phyloP scores from a whole-genome alignment of 805 yeast genomes.

The Dipodascus geniculatus region DNA sequence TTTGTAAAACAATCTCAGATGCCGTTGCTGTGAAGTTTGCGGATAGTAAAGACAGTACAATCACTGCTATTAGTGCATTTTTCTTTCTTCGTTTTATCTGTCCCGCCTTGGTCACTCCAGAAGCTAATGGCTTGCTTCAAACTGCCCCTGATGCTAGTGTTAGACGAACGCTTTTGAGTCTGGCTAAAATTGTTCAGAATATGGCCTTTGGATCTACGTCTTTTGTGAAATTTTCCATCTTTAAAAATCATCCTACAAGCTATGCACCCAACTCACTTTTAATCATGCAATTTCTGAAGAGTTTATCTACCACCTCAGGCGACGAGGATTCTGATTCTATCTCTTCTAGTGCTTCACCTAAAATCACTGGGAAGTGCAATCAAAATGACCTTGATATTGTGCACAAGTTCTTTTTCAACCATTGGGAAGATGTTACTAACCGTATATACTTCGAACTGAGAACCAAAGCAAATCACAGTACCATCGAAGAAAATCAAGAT shows the following conservation, averaged over 20 bases:
- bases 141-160: slow-evolving; percentile 10
- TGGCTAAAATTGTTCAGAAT: slow-evolving; percentile 21
- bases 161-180: slow-evolving; percentile 15
- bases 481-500: not conserved
- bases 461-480: slow-evolving; percentile 8
- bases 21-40: slow-evolving; percentile 49
- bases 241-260: slow-evolving; percentile 32
- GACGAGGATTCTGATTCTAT: not conserved
- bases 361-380: not conserved
- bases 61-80: slow-evolving; percentile 72
- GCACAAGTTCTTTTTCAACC: slow-evolving; percentile 39
- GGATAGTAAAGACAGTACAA: slow-evolving; percentile 48
- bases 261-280: slow-evolving; percentile 26
- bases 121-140: slow-evolving; percentile 28
- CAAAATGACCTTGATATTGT: slow-evolving; percentile 25
- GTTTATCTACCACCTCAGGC: not conserved
- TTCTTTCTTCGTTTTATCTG: slow-evolving; percentile 62
- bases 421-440: slow-evolving; percentile 30
- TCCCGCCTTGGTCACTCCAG: slow-evolving; percentile 80
- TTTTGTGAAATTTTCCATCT: slow-evolving; percentile 36
- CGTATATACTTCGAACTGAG: slow-evolving; percentile 13
- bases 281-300: slow-evolving; percentile 32
- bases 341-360: not conserved
- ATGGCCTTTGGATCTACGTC: slow-evolving; percentile 17
- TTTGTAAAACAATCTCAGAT: slow-evolving; percentile 49